Percentiles rank a stretch among this genome's conserved stretches.
phyloP scores from a whole-genome alignment of 352 stramenopile species.

The Hyaloperonospora arabidopsidis region DNA sequence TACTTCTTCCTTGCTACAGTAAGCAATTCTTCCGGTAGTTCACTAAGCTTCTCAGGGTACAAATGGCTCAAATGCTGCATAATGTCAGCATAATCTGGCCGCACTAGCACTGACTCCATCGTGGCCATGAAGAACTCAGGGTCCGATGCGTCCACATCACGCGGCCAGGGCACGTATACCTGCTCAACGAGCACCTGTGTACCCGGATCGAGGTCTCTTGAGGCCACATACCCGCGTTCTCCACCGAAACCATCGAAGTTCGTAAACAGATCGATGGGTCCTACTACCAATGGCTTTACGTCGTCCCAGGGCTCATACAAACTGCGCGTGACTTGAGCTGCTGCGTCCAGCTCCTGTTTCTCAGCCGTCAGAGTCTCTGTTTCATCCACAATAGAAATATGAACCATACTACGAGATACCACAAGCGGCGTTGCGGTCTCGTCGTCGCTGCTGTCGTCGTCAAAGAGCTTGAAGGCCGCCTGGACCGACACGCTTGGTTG shows the following conservation, averaged over 20 bases:
- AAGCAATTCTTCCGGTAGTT: conserved; percentile 54
- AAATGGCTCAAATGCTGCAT: conserved; percentile 75
- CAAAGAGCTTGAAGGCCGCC: conserved; percentile 74
- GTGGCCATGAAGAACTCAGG: conserved; percentile 82
- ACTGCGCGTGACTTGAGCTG: conserved; percentile 18
- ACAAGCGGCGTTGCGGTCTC: conserved; percentile 13
- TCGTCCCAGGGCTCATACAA: conserved; percentile 72
- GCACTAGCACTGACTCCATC: conserved; percentile 76
- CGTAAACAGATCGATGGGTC: conserved; percentile 61
- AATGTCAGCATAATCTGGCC: conserved; percentile 58
- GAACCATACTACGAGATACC: conserved; percentile 20
- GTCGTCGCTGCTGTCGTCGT: conserved; percentile 74
- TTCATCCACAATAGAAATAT: conserved; percentile 9
- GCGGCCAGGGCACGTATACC: conserved; percentile 85
- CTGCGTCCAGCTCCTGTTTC: conserved; percentile 7
- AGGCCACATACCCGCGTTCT: conserved; percentile 84
- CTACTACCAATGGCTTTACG: conserved; percentile 70
- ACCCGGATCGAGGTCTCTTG: conserved; percentile 65
- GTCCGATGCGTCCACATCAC: conserved; percentile 70
- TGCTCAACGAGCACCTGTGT: conserved; percentile 88
- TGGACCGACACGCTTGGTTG: conserved; percentile 48
- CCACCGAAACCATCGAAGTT: conserved; percentile 60
- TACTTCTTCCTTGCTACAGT: conserved; percentile 51
- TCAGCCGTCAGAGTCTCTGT: not conserved
- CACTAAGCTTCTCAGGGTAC: conserved; percentile 76